Evolutionary conservation across 108 stramenopile genomes (phyloP), one percentile per base, ranked within the genome.

Genomic region (Cyclotella distinguenda): DNA sequence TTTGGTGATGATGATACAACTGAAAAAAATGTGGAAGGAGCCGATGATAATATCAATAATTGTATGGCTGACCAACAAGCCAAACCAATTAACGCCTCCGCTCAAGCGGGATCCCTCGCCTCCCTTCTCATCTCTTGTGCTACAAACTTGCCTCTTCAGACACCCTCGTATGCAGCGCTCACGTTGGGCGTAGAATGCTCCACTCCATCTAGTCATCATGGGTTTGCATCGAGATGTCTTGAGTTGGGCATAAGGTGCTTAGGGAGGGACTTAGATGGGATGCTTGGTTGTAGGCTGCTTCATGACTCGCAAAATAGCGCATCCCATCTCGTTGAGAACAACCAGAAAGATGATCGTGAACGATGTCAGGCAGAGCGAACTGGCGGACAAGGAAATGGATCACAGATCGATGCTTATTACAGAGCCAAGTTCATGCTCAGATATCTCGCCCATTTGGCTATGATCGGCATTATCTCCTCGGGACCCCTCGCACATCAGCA

Each of bases 161-260:
- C 88, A 8, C 87, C 87, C 6, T 74, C 76, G 18, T 88, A 90
- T 69, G 89, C 82, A 3, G 89, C 83, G n/a, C 61, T 94, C 38
- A 89, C 89, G 25, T 52, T 90, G 33, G 84, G 86, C 35, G 66
- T 94, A 35, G 74, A 88, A 22, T 75, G 61, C 10, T 42, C 64
- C 16, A 69, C 86, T 48, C 77, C 76, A 6, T 48, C 72, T 4
- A 47, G 61, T 7, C 78, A 78, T 55, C 57, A 52, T 5, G 89
- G 87, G 23, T 87, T 88, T 58, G 87, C 86, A 0, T 8, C 34
- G 10, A 78, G 89, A 19, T 86, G 84, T 59, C 58, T 90, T 10
- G 60, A 60, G 6, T 84, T 86, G 59, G 72, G 78, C 3, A 66
- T 84, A 59, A 51, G 52, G 32, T 53, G 71, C 33, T 65, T 90